These are phyloP conservation scores for Erysimum cheiri DNA, from an alignment of 441 rosid species.

Conservation along the genomic window DNA sequence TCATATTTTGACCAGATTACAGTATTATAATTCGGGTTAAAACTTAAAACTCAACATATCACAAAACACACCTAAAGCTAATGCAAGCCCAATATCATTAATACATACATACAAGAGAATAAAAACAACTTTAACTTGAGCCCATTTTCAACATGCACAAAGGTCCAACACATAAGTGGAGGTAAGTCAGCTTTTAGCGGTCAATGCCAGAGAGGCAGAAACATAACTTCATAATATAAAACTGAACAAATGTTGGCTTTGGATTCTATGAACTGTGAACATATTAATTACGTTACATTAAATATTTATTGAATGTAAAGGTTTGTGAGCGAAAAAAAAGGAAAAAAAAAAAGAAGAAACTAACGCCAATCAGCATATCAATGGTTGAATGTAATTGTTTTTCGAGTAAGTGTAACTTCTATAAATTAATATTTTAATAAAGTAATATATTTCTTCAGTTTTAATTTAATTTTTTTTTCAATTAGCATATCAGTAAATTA, in stretches of 20 bases:
- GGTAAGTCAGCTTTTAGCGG: neutral
- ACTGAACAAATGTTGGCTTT: neutral
- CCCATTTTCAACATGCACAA: slow-evolving; percentile 14
- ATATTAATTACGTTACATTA: neutral
- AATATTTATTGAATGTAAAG: neutral
- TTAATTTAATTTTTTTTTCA: too few relatives aligned
- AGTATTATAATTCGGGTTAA: neutral
- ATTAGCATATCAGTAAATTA: too few relatives aligned
- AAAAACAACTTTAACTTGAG: neutral
- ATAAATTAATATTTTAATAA: too few relatives aligned
- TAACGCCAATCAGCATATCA: neutral
- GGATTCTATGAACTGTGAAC: slow-evolving; percentile 7
- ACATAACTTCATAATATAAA: neutral
- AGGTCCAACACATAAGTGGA: slow-evolving; percentile 11
- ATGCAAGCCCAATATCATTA: slow-evolving; percentile 25
- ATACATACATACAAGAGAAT: neutral
- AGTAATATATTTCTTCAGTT: too few relatives aligned
- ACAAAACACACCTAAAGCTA: neutral
- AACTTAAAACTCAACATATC: neutral
- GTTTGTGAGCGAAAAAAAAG: neutral
- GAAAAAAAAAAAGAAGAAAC: neutral
- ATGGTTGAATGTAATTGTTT: too few relatives aligned
- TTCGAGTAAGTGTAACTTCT: too few relatives aligned
- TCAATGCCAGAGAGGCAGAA: slow-evolving; percentile 6
- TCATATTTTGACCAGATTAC: neutral